A percentile compares a stretch with the other conserved stretches of the same genome.
phyloP scores from a whole-genome alignment of 225 moss, liverwort and hornwort species.

The Ulota crispa region DNA sequence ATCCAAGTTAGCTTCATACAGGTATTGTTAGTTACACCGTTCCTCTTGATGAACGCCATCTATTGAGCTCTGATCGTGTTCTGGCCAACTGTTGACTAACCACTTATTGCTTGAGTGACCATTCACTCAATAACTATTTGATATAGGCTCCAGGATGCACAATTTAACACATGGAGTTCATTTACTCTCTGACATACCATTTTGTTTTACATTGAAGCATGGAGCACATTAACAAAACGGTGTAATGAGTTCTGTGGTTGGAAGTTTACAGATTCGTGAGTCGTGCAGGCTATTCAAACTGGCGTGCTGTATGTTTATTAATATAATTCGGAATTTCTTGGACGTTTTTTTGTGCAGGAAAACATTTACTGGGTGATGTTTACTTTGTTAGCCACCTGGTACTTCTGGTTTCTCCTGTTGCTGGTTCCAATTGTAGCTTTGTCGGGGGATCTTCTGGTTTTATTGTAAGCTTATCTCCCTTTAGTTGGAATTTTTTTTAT shows the following conservation, averaged over 20 bases:
- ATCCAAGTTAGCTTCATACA: conserved; percentile 66
- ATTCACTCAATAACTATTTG: background rate
- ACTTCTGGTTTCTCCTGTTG: conserved; percentile 76
- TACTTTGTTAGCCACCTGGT: conserved; percentile 83
- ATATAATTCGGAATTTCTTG: background rate
- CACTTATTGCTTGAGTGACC: background rate
- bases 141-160: background rate
- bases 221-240: background rate
- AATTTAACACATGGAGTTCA: background rate
- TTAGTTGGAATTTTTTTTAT: background rate
- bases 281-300: background rate
- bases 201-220: background rate
- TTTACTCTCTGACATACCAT: background rate
- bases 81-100: background rate
- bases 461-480: conserved; percentile 54
- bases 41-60: background rate
- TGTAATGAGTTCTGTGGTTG: background rate
- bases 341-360: conserved; percentile 54
- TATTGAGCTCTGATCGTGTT: background rate
- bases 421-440: conserved; percentile 78
- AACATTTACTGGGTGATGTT: conserved; percentile 95
- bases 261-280: background rate
- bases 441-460: conserved; percentile 67
- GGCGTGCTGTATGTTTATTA: background rate
- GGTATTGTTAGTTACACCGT: conserved; percentile 30